These are phyloP conservation scores for Mycena vitilis DNA, from an alignment of 768 basidiomycete genomes.

Conservation along the genomic window DNA sequence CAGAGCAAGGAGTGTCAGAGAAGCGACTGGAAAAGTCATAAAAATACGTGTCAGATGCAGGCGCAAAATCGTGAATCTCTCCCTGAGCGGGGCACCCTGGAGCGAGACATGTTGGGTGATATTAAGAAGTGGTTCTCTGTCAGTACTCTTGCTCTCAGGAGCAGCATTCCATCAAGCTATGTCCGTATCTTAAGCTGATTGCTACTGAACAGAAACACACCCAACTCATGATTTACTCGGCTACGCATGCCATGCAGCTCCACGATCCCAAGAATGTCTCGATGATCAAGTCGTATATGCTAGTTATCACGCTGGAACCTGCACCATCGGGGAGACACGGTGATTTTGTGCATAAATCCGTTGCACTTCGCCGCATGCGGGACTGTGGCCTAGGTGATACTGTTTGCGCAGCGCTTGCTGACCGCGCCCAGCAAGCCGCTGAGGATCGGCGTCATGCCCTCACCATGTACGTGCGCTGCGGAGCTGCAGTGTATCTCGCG, in stretches of 20 bases:
- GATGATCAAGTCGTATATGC: constrained; percentile 22
- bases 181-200: neutral
- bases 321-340: neutral
- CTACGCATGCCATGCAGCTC: constrained; percentile 25
- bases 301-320: constrained; percentile 14
- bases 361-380: constrained; percentile 7
- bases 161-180: neutral
- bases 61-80: constrained; percentile 25
- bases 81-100: constrained; percentile 15
- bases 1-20: constrained; percentile 32
- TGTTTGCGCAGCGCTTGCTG: constrained; percentile 17
- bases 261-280: constrained; percentile 7
- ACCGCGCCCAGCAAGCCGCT: neutral
- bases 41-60: constrained; percentile 20
- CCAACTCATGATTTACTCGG: constrained; percentile 24
- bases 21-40: constrained; percentile 29
- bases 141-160: neutral
- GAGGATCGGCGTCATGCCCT: constrained; percentile 17
- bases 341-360: constrained; percentile 15
- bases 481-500: constrained; percentile 18
- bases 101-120: constrained; percentile 10
- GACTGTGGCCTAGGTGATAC: constrained; percentile 10
- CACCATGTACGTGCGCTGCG: constrained; percentile 25
- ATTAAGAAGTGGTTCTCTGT: constrained; percentile 34
- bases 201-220: constrained; percentile 29